Conservation (phyloP, 352 stramenopile species). For the Pilasporangium apinafurcum region DNA sequence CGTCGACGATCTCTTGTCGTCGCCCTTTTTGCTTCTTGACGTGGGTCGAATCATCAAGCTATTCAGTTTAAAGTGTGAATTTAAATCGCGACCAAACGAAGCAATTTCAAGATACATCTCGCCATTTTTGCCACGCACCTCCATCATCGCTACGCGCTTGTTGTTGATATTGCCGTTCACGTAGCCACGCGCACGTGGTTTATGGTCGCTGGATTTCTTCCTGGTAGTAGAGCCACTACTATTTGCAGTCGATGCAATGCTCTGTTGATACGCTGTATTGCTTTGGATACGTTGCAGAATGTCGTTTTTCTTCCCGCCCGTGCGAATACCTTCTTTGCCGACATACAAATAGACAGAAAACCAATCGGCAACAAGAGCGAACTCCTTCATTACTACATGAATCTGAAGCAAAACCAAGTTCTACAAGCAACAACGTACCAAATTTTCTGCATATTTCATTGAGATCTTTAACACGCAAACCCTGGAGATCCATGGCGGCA, state of each 20-base stretch:
- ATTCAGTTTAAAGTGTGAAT: too few species aligned
- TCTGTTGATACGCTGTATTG: constrained; percentile 43
- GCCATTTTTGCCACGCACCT: not conserved
- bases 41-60: constrained; percentile 5
- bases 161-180: constrained; percentile 17
- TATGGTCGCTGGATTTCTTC: constrained; percentile 18
- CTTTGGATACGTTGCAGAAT: constrained; percentile 64
- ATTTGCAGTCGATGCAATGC: too few species aligned
- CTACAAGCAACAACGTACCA: constrained; percentile 26
- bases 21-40: constrained; percentile 56
- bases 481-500: constrained; percentile 52
- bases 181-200: not conserved
- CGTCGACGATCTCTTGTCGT: constrained; percentile 17
- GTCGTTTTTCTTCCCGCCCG: constrained; percentile 67
- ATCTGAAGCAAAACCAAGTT: too few species aligned
- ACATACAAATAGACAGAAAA: not conserved
- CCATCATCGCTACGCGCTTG: constrained; percentile 26
- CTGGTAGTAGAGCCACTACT: constrained; percentile 4
- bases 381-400: too few species aligned
- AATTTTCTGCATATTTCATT: constrained; percentile 72
- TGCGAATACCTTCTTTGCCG: constrained; percentile 47
- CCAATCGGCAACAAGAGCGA: not conserved
- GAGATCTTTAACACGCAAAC: constrained; percentile 77
- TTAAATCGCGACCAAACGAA: not conserved
- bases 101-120: not conserved